These are phyloP conservation scores for Solanum appendiculatum DNA, from an alignment of 257 asterid species.

Conservation along the genomic window DNA sequence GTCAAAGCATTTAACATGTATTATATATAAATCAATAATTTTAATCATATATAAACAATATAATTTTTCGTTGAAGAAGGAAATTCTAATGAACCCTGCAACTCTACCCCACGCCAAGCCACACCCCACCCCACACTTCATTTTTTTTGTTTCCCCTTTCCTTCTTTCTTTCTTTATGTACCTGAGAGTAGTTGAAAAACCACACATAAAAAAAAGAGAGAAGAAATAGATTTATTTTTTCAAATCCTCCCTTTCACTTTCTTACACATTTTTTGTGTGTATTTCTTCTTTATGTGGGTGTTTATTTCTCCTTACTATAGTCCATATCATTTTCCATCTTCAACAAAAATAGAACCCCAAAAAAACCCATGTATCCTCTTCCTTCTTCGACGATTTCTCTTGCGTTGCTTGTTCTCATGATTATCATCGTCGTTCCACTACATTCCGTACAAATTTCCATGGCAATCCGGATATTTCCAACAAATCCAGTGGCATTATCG, in stretches of 20 bases:
- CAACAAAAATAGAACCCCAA: slow-evolving; percentile 12
- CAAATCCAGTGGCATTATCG: slow-evolving; percentile 9
- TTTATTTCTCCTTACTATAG: neutral
- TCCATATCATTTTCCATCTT: slow-evolving; percentile 50
- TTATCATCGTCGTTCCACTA: slow-evolving; percentile 16
- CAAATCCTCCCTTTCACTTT: neutral
- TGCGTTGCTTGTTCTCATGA: slow-evolving; percentile 14
- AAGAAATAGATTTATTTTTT: neutral
- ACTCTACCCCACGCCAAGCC: neutral
- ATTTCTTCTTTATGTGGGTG: slow-evolving; percentile 29
- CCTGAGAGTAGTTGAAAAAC: slow-evolving; percentile 14
- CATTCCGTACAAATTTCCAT: slow-evolving; percentile 20
- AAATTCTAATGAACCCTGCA: neutral
- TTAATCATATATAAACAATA: too few species aligned
- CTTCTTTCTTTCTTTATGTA: slow-evolving; percentile 8
- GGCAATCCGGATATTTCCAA: slow-evolving; percentile 48
- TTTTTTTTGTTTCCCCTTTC: slow-evolving; percentile 10
- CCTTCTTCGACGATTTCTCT: neutral
- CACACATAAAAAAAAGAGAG: neutral
- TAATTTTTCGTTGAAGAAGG: accelerated
- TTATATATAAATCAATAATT: too few species aligned
- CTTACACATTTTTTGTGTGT: neutral
- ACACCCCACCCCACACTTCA: neutral
- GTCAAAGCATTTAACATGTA: neutral
- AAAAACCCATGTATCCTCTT: neutral